Percentiles rank a stretch among this genome's conserved stretches.
Evolutionary conservation across 371 early-diverging fungal genomes (phyloP).

Genomic region (Lichtheimia corymbifera): DNA sequence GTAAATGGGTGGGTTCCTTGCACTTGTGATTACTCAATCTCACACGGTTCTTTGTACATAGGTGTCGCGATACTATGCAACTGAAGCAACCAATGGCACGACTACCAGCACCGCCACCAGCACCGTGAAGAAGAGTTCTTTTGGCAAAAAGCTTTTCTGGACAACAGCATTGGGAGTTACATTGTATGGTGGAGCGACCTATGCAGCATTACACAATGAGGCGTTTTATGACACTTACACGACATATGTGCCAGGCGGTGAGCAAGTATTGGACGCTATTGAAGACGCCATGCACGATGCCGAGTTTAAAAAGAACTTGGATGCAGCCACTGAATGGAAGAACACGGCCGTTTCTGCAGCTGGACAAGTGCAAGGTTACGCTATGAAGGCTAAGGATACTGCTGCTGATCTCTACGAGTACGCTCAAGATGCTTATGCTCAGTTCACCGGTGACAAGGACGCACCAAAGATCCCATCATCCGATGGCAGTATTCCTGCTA

Average conservation of each 20-base stretch:
- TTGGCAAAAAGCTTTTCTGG: constrained; percentile 38
- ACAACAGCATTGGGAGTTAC: constrained; percentile 29
- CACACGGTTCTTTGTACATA: neutral
- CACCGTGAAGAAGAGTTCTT: constrained; percentile 17
- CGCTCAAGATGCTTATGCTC: constrained; percentile 31
- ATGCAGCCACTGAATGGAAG: constrained; percentile 23
- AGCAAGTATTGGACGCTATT: constrained; percentile 35
- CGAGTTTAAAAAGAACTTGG: constrained; percentile 25
- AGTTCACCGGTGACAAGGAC: constrained; percentile 34
- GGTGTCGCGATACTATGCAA: constrained; percentile 18
- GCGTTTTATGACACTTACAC: constrained; percentile 47
- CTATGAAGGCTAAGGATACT: constrained; percentile 26
- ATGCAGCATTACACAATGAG: constrained; percentile 43
- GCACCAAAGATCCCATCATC: constrained; percentile 17
- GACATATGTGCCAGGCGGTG: constrained; percentile 49
- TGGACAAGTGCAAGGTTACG: constrained; percentile 18
- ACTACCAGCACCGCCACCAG: neutral
- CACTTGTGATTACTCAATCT: neutral
- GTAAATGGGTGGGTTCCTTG: neutral
- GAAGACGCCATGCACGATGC: constrained; percentile 38
- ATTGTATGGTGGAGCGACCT: constrained; percentile 42
- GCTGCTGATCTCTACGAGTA: constrained; percentile 43
- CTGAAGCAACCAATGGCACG: constrained; percentile 2
- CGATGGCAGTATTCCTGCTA: constrained; percentile 4
- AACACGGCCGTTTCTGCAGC: constrained; percentile 21